Evolutionary conservation across 75 land plant species (phyloP).

Genomic region (Pinus albicaulis): DNA sequence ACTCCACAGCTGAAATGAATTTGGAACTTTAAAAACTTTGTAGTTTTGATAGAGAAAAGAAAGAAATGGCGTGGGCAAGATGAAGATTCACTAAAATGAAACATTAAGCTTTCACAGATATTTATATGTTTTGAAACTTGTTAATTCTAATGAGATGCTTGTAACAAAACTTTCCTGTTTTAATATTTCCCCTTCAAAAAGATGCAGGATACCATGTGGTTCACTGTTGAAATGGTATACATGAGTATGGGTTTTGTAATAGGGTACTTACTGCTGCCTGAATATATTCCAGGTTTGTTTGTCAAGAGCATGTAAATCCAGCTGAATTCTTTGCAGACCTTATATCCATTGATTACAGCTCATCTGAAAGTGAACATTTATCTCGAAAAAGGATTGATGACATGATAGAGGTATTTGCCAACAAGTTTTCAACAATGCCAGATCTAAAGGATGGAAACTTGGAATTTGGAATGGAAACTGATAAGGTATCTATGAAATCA

Average conservation of each 20-base stretch:
- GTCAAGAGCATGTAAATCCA: conserved; percentile 93
- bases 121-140: background rate
- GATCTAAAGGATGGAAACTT: conserved; percentile 4
- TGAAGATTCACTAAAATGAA: background rate
- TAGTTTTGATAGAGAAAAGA: conserved; percentile 1
- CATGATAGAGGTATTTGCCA: conserved; percentile 64
- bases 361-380: conserved; percentile 67
- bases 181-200: background rate
- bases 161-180: too few relatives aligned
- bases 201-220: background rate
- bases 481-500: background rate
- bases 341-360: conserved; percentile 91
- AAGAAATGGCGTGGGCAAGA: background rate
- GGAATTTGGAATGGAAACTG: background rate
- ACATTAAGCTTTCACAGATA: background rate
- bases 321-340: conserved; percentile 98
- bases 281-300: conserved; percentile 35
- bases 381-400: conserved; percentile 65
- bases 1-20: too few relatives aligned
- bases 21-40: too few relatives aligned
- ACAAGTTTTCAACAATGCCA: conserved; percentile 13
- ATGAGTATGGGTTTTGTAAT: background rate
- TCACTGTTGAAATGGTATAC: background rate
- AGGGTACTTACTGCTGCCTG: background rate
- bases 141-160: background rate